Percentiles rank a stretch among this genome's conserved stretches.
phyloP scores from a whole-genome alignment of 2,329 filamentous ascomycete species.

The Aspergillus arachidicola region DNA sequence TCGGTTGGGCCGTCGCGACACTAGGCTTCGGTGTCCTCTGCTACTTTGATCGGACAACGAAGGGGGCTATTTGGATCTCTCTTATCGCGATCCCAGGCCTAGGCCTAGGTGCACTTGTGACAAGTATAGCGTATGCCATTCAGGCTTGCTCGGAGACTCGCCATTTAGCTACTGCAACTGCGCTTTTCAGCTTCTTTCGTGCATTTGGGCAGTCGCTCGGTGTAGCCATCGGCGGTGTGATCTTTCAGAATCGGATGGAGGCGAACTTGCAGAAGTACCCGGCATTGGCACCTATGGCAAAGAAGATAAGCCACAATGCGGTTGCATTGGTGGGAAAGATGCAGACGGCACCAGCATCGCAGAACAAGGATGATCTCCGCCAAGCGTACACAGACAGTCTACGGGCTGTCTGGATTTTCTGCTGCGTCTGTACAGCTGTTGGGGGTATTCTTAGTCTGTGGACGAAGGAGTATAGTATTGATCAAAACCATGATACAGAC shows the following conservation, averaged over 20 bases:
- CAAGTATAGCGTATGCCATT: not conserved
- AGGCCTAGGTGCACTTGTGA: not conserved
- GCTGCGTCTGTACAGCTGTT: not conserved
- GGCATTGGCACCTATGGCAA: not conserved
- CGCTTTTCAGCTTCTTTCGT: not conserved
- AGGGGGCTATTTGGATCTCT: not conserved
- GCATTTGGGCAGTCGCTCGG: not conserved
- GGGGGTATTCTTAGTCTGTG: not conserved
- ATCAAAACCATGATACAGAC: not conserved
- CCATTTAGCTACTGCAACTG: not conserved
- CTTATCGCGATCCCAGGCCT: not conserved
- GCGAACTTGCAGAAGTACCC: not conserved
- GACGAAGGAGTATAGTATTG: not conserved
- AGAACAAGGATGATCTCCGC: not conserved
- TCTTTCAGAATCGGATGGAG: not conserved
- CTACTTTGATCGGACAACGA: not conserved
- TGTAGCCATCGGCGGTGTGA: not conserved
- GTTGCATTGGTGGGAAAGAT: not conserved
- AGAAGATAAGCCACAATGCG: not conserved
- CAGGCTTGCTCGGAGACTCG: not conserved
- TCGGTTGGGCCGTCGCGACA: not conserved
- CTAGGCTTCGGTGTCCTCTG: not conserved
- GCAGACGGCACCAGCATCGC: not conserved
- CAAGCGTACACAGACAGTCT: not conserved
- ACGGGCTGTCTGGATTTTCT: not conserved